A percentile compares a stretch with the other conserved stretches of the same genome.
These are phyloP conservation scores for Sphaerosporella brunnea DNA, from an alignment of 495 filamentous ascomycete species.

Conservation along the genomic window DNA sequence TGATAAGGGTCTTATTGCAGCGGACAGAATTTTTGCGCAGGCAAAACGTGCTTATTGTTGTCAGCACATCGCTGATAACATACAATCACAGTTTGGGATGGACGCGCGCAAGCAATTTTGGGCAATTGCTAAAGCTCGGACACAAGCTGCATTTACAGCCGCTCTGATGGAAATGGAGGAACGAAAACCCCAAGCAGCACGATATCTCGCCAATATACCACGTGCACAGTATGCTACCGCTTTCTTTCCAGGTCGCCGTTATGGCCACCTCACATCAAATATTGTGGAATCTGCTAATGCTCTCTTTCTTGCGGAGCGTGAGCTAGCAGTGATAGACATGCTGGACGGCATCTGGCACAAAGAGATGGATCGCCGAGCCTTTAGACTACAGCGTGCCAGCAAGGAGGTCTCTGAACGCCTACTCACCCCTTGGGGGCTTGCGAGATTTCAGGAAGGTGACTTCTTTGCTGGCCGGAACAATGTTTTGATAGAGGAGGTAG, in stretches of 20 bases:
- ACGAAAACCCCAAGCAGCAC: not conserved
- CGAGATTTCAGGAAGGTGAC: not conserved
- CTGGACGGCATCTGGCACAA: conserved; percentile 11
- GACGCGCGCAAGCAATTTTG: conserved; percentile 2
- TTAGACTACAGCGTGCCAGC: not conserved
- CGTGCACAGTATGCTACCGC: not conserved
- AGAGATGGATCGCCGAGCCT: conserved; percentile 1
- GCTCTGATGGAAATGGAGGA: not conserved
- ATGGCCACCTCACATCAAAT: conserved; percentile 13
- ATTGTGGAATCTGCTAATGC: conserved; percentile 10
- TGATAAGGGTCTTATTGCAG: too few species aligned
- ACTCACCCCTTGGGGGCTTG: not conserved
- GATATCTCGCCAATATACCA: not conserved
- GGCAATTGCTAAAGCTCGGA: conserved; percentile 6
- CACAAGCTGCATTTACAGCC: not conserved
- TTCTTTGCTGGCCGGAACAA: not conserved
- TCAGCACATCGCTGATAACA: conserved; percentile 4
- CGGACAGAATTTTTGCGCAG: not conserved
- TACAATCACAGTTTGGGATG: conserved; percentile 3
- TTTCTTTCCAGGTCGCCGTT: conserved; percentile 4
- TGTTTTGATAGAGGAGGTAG: not conserved
- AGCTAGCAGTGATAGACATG: conserved; percentile 7
- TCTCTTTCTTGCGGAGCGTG: conserved; percentile 1
- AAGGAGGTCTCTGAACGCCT: not conserved
- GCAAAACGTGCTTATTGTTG: not conserved